These are phyloP conservation scores for Candida tropicalis DNA, from an alignment of 1,139 yeast species.

Conservation along the genomic window DNA sequence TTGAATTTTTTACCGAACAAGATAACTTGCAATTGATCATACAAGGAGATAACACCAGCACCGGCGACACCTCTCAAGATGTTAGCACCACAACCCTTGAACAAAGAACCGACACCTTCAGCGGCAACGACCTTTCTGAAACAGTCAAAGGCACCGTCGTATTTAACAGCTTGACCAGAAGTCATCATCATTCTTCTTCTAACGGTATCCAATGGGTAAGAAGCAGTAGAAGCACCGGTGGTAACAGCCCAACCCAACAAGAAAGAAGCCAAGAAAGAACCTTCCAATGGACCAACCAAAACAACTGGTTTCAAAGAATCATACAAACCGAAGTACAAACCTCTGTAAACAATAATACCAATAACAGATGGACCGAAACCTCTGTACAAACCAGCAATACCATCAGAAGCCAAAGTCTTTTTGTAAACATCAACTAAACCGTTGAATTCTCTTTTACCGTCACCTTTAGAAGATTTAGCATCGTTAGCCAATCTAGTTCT, in stretches of 20 bases:
- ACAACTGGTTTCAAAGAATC: constrained; percentile 58
- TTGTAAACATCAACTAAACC: constrained; percentile 57
- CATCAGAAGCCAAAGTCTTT: constrained; percentile 56
- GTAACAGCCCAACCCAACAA: constrained; percentile 58
- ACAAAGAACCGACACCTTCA: constrained; percentile 53
- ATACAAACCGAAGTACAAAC: constrained; percentile 58
- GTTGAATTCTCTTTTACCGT: constrained; percentile 51
- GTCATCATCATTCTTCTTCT: constrained; percentile 64
- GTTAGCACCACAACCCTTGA: constrained; percentile 61
- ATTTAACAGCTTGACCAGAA: constrained; percentile 57
- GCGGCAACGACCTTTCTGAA: constrained; percentile 53
- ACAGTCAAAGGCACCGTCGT: constrained; percentile 54
- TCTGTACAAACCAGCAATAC: constrained; percentile 61
- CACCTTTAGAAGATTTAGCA: constrained; percentile 52
- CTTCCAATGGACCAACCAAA: constrained; percentile 57
- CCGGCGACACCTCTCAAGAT: constrained; percentile 62
- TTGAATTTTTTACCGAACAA: constrained; percentile 53
- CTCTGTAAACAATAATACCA: constrained; percentile 59
- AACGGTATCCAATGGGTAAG: constrained; percentile 57
- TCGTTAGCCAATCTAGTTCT: constrained; percentile 60
- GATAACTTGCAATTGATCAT: constrained; percentile 55
- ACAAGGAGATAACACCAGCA: constrained; percentile 58
- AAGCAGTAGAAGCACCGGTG: constrained; percentile 57
- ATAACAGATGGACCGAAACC: constrained; percentile 59
- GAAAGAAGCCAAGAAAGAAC: constrained; percentile 58